Evolutionary conservation across 2,329 filamentous ascomycete species (phyloP).

Genomic region (Aspergillus chevalieri): DNA sequence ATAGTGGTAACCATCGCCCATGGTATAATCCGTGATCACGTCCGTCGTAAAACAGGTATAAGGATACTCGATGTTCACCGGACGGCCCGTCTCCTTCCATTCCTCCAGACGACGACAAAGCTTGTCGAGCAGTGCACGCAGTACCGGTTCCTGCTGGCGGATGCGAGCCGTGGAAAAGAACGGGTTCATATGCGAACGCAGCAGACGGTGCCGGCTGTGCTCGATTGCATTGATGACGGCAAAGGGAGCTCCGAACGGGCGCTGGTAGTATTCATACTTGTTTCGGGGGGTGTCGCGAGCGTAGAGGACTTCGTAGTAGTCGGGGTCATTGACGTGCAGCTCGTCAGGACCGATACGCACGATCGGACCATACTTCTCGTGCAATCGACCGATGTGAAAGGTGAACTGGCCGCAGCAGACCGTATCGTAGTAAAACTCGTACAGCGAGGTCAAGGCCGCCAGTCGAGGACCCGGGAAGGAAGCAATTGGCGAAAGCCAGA

Average conservation of each 20-base stretch:
- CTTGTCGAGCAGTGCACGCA: constrained; percentile 19
- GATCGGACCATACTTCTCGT: constrained; percentile 27
- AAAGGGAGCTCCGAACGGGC: constrained; percentile 21
- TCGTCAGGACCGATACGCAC: constrained; percentile 28
- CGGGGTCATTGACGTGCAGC: constrained; percentile 26
- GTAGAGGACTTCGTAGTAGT: constrained; percentile 25
- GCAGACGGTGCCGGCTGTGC: constrained; percentile 25
- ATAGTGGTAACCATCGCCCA: constrained; percentile 25
- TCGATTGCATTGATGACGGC: constrained; percentile 28
- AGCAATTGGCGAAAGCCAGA: constrained; percentile 19
- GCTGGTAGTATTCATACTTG: constrained; percentile 23
- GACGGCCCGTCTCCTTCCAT: constrained; percentile 10
- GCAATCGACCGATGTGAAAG: constrained; percentile 15
- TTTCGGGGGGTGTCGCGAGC: constrained; percentile 24
- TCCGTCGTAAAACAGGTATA: constrained; percentile 41
- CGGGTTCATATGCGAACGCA: constrained; percentile 28
- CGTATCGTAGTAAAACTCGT: constrained; percentile 24
- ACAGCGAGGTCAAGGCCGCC: constrained; percentile 16
- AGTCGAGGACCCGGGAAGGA: constrained; percentile 20
- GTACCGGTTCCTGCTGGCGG: constrained; percentile 15
- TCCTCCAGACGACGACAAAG: constrained; percentile 17
- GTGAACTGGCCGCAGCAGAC: constrained; percentile 18
- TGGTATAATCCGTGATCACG: constrained; percentile 41
- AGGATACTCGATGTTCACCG: constrained; percentile 21
- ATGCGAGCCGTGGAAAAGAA: constrained; percentile 30